These are phyloP conservation scores for Ascosphaera pollenicola DNA, from an alignment of 2,329 filamentous ascomycete genomes.

Conservation along the genomic window DNA sequence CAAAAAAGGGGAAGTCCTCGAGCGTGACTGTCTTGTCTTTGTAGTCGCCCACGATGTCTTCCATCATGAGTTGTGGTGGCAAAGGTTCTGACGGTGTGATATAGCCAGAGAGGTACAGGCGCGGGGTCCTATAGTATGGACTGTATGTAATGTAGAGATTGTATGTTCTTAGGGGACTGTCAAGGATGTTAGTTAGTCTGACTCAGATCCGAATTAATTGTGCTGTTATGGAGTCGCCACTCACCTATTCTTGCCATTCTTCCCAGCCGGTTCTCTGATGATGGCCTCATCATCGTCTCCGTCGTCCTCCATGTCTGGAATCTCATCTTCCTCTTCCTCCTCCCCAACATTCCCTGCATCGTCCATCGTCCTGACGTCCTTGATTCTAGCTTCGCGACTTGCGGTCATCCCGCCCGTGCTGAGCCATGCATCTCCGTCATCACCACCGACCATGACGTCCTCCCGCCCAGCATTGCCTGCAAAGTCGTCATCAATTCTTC, in stretches of 20 bases:
- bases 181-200: slow-evolving; percentile 2
- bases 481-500: slow-evolving; percentile 80
- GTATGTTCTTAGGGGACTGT: slow-evolving; percentile 71
- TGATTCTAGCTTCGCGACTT: slow-evolving; percentile 51
- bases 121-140: slow-evolving; percentile 86
- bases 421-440: slow-evolving; percentile 76
- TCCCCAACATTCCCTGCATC: slow-evolving; percentile 73
- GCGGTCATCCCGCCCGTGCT: slow-evolving; percentile 57
- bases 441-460: slow-evolving; percentile 52
- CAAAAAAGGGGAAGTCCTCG: slow-evolving; percentile 92
- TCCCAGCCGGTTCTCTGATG: slow-evolving; percentile 46
- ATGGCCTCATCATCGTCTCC: slow-evolving; percentile 89
- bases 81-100: slow-evolving; percentile 57
- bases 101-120: slow-evolving; percentile 88
- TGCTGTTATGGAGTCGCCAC: slow-evolving; percentile 10
- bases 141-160: slow-evolving; percentile 97
- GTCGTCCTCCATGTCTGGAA: slow-evolving; percentile 96
- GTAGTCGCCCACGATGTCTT: slow-evolving; percentile 90
- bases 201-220: background rate
- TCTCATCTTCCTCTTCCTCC: slow-evolving; percentile 51
- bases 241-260: slow-evolving; percentile 31
- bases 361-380: slow-evolving; percentile 71
- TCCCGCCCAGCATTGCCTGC: slow-evolving; percentile 71
- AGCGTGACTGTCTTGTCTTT: slow-evolving; percentile 97
- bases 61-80: slow-evolving; percentile 73